These are phyloP conservation scores for Dentipellis sp. DNA, from an alignment of 768 basidiomycete genomes.

Conservation along the genomic window DNA sequence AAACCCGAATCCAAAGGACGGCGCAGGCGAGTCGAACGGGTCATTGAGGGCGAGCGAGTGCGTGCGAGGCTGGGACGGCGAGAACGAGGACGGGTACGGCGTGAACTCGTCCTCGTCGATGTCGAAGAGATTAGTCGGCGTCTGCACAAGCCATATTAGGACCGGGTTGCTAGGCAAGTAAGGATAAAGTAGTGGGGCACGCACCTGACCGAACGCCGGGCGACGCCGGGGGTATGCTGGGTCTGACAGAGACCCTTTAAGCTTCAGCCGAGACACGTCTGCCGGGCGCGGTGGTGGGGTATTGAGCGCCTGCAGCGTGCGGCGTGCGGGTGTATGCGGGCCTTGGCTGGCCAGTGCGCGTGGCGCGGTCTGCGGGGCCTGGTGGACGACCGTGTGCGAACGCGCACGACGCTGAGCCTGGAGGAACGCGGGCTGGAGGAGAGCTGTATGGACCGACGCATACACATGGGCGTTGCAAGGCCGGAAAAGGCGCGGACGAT, in stretches of 20 bases:
- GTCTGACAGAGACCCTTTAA: conserved; percentile 67
- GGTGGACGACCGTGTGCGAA: conserved; percentile 19
- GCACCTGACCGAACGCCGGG: conserved; percentile 31
- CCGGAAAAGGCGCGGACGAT: background rate
- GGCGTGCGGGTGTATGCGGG: conserved; percentile 24
- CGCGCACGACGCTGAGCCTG: conserved; percentile 16
- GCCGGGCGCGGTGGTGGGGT: conserved; percentile 64
- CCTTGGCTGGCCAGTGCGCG: conserved; percentile 12
- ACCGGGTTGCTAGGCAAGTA: conserved; percentile 1
- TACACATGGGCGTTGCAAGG: background rate
- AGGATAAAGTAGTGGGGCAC: conserved; percentile 10
- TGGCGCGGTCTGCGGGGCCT: conserved; percentile 18
- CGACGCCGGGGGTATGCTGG: conserved; percentile 45
- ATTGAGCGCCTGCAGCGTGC: conserved; percentile 31
- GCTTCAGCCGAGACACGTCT: conserved; percentile 44
- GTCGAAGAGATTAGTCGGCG: conserved; percentile 49
- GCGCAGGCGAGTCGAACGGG: conserved; percentile 29
- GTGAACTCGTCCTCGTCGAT: conserved; percentile 68
- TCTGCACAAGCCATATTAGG: conserved; percentile 15
- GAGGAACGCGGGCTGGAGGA: conserved; percentile 13
- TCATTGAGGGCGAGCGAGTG: conserved; percentile 30
- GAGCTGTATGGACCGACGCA: conserved; percentile 1
- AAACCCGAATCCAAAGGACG: conserved; percentile 14
- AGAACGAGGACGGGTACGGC: conserved; percentile 30
- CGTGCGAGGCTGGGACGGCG: conserved; percentile 21